Percentiles rank a stretch among this genome's conserved stretches.
Evolutionary conservation across 2,329 filamentous ascomycete genomes (phyloP).

Genomic region (Paecilomyces sp.): DNA sequence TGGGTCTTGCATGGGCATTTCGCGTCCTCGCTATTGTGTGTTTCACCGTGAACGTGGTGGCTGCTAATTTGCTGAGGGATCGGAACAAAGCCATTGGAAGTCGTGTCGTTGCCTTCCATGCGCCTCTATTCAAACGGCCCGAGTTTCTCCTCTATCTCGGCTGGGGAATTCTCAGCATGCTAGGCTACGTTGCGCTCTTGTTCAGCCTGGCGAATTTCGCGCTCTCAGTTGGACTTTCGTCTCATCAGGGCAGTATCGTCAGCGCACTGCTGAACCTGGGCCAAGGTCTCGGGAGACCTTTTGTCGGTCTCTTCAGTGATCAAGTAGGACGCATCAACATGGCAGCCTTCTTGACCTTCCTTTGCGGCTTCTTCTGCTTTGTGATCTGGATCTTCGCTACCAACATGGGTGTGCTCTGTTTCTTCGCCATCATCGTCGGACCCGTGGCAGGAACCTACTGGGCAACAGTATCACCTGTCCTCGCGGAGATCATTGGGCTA

Average conservation of each 20-base stretch:
- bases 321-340: constrained; percentile 57
- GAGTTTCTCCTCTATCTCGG: constrained; percentile 51
- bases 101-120: constrained; percentile 47
- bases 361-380: constrained; percentile 52
- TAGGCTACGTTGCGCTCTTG: constrained; percentile 59
- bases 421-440: constrained; percentile 4
- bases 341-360: constrained; percentile 47
- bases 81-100: constrained; percentile 51
- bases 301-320: constrained; percentile 58
- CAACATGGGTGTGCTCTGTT: constrained; percentile 46
- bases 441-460: constrained; percentile 55
- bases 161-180: constrained; percentile 56
- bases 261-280: constrained; percentile 58
- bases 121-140: constrained; percentile 43
- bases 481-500: constrained; percentile 56
- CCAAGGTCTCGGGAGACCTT: constrained; percentile 49
- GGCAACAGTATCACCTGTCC: constrained; percentile 50
- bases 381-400: constrained; percentile 56
- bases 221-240: constrained; percentile 49
- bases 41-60: constrained; percentile 46
- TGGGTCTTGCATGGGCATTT: constrained; percentile 55
- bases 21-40: constrained; percentile 52
- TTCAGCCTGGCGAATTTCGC: constrained; percentile 60
- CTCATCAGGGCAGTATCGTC: constrained; percentile 55
- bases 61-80: constrained; percentile 49